phyloP scores from a whole-genome alignment of 495 filamentous ascomycete species.

The Tuber borchii region DNA sequence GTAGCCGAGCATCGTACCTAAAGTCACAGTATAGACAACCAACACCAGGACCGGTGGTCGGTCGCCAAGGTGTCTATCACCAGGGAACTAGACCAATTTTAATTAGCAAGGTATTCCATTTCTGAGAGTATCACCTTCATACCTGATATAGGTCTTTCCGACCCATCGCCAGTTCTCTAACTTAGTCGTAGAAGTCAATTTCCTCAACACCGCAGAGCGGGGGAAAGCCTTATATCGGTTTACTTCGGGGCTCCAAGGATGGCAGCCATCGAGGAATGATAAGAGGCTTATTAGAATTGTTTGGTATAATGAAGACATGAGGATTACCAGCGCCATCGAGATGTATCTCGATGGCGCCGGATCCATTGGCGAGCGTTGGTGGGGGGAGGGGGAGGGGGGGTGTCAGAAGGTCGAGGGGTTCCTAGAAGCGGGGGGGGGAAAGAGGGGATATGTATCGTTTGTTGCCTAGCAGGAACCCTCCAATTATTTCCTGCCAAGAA shows the following conservation, averaged over 20 bases:
- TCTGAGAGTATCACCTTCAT: neutral
- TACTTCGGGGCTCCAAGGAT: neutral
- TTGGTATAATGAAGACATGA: neutral
- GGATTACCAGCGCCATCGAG: neutral
- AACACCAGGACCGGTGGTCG: neutral
- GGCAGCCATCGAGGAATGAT: neutral
- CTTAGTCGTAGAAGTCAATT: neutral
- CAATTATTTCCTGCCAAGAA: neutral
- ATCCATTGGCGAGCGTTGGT: neutral
- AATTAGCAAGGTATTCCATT: neutral
- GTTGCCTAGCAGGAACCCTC: neutral
- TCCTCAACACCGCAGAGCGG: neutral
- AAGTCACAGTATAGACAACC: conserved; percentile 1
- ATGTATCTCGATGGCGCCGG: neutral
- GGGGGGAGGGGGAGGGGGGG: neutral
- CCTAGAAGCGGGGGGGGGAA: neutral
- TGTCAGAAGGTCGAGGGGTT: neutral
- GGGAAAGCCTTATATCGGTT: neutral
- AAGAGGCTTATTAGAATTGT: neutral
- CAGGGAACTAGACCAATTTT: neutral
- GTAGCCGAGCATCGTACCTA: neutral
- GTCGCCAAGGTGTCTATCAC: neutral
- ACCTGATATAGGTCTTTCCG: conserved; percentile 3
- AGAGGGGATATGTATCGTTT: neutral
- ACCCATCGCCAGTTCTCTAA: neutral